Evolutionary conservation across 2,329 filamentous ascomycete species (phyloP).

Genomic region (Verticillium isaacii): DNA sequence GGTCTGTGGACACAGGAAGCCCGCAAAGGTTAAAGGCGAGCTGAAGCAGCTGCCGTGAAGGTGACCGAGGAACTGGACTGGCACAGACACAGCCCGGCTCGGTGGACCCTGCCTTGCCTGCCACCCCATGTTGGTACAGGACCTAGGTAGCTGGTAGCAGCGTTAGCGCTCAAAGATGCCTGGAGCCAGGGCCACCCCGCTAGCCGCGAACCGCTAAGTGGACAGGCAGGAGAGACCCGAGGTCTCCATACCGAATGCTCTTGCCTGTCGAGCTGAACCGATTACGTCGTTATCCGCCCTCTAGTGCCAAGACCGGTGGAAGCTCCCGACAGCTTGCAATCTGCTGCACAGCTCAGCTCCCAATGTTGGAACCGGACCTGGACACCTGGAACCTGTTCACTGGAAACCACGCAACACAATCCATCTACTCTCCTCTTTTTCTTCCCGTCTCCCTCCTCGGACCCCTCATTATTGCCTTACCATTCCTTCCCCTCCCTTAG

Average conservation of each 20-base stretch:
- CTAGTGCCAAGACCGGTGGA: background rate
- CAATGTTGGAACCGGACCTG: background rate
- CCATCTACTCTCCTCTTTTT: background rate
- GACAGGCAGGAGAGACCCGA: background rate
- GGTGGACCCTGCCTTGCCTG: background rate
- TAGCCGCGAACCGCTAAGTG: background rate
- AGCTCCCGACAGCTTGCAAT: background rate
- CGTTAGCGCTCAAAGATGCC: background rate
- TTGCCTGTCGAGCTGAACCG: background rate
- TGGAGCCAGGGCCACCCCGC: background rate
- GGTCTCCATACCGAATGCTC: background rate
- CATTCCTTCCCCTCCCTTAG: slow-evolving; percentile 8
- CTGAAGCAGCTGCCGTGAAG: background rate
- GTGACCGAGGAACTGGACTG: background rate
- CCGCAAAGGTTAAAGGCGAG: background rate
- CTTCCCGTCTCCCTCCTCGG: slow-evolving; percentile 13
- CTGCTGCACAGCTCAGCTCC: background rate
- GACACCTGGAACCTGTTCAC: background rate
- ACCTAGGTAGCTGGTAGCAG: background rate
- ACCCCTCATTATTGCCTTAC: slow-evolving; percentile 2
- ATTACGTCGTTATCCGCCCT: background rate
- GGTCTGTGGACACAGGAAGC: background rate
- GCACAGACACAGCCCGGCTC: background rate
- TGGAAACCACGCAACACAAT: background rate
- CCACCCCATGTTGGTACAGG: background rate